phyloP scores from a whole-genome alignment of 306 rosid genomes.

The Dalbergia oliveri region DNA sequence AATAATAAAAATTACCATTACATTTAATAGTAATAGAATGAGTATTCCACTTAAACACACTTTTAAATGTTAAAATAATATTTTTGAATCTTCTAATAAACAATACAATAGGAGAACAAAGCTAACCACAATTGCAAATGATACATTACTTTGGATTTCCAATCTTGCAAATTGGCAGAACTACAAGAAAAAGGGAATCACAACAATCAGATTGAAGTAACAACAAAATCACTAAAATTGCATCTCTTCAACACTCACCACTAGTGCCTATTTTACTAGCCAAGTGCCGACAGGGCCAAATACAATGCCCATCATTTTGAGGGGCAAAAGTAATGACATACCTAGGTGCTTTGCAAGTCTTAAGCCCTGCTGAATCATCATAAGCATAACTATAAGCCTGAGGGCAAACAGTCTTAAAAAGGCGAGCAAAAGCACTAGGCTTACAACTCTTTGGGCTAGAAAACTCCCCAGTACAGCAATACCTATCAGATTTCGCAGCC shows the following conservation, averaged over 20 bases:
- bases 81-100: neutral
- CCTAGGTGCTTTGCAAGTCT: conserved; percentile 62
- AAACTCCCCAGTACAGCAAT: conserved; percentile 74
- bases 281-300: neutral
- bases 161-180: neutral
- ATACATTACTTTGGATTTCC: neutral
- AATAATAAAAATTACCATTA: too few species aligned
- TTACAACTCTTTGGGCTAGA: conserved; percentile 60
- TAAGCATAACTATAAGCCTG: conserved; percentile 74
- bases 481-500: conserved; percentile 65
- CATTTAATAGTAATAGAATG: too few species aligned
- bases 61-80: too few species aligned
- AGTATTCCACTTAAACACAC: too few species aligned
- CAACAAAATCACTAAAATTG: too few species aligned
- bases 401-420: conserved; percentile 71
- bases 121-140: conserved; percentile 2
- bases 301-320: conserved; percentile 32
- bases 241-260: too few species aligned
- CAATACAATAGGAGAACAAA: neutral
- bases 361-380: conserved; percentile 68
- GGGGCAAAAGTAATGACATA: conserved; percentile 75
- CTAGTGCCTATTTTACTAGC: too few species aligned
- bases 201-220: too few species aligned
- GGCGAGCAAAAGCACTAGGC: conserved; percentile 57
- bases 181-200: too few species aligned